Evolutionary conservation across 2,329 filamentous ascomycete species (phyloP), one percentile per base, ranked within the genome.

Genomic region (Sporothrix protearum): DNA sequence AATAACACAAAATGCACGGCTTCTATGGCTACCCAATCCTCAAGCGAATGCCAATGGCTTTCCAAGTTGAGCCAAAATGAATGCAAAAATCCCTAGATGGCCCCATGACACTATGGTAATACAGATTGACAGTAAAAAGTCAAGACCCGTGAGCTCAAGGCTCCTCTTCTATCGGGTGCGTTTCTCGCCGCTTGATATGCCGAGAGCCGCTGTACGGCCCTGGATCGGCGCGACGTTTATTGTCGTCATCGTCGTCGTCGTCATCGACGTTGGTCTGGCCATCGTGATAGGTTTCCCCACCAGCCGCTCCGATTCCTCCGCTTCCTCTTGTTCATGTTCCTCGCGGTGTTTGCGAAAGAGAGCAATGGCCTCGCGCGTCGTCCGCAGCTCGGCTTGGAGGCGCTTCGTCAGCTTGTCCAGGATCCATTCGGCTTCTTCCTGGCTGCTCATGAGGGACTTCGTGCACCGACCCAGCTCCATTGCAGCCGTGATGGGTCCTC

Each of bases 381-480:
- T 30, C 61, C 80, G 80, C 57, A 87, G 77, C 78, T 87, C 84
- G 14, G 81, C 78, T 68, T 86, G 83, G 49, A 94, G 81, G 72
- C 81, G 85, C 68, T 83, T 82, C 73, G 86, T 85, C 68, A 94
- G 78, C 73, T 87, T 84, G 73, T 92, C 88, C 53, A 93, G 78
- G 47, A 94, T 87, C 91, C 91, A 94, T 77, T 92, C 87, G 16
- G 88, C 85, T 80, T 94, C 91, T 71, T 87, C 86, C 76, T 88
- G 86, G 64, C 85, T 85, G 2, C 89, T 87, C 87, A 93, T 90
- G 14, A 94, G 82, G 91, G 91, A 75, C 88, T 92, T 16, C 86
- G 82, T 63, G 87, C 84, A 0, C 89, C 91, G 1, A 94, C 85
- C 92, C 92, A 94, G 45, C 89, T 92, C 91, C 91, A 93, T 73